Percentiles rank a stretch among this genome's conserved stretches.
Conservation (phyloP, 345 rosid genomes). For the Acer negundo region DNA sequence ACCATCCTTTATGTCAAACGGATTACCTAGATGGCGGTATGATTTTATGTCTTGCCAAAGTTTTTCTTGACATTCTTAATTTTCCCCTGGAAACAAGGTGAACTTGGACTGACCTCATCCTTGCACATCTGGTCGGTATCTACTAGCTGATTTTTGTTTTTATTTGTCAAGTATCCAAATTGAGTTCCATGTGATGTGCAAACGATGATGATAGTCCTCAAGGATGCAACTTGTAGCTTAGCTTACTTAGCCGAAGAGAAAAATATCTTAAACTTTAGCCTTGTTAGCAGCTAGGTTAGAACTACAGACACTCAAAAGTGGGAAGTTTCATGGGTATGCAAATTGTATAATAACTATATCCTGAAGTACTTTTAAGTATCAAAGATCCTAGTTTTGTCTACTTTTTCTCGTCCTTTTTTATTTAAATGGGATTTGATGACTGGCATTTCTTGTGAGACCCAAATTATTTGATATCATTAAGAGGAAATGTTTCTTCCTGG, state of each 20-base stretch:
- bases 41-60: not conserved
- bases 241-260: not conserved
- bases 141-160: not conserved
- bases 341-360: not conserved
- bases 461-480: no score
- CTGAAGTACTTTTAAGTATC: not conserved
- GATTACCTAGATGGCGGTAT: not conserved
- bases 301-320: no score
- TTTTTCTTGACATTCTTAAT: not conserved
- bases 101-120: not conserved
- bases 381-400: no score
- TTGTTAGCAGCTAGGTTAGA: no score
- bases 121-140: not conserved
- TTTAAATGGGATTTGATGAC: no score
- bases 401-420: no score
- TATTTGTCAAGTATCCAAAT: not conserved
- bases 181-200: constrained; percentile 1
- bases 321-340: no score
- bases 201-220: not conserved
- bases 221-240: not conserved
- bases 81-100: not conserved
- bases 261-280: no score
- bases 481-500: not conserved
- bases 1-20: not conserved
- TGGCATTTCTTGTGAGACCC: no score